A percentile compares a stretch with the other conserved stretches of the same genome.
Conservation (phyloP, 345 rosid genomes). For the Sonneratia caseolaris region DNA sequence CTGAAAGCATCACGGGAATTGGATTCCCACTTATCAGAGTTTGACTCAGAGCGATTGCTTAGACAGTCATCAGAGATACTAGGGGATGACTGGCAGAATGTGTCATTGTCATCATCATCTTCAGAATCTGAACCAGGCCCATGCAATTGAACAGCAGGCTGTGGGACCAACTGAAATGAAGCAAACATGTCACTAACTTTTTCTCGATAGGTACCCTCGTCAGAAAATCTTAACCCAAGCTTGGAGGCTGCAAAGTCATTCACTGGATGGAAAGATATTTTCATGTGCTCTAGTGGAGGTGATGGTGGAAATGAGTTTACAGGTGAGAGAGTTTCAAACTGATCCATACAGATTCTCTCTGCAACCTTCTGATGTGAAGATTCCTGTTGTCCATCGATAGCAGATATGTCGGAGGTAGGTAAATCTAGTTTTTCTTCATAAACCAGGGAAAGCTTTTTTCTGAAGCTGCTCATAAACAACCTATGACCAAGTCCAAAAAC, state of each 20-base stretch:
- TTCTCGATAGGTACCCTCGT: conserved; percentile 27
- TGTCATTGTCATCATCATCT: conserved; percentile 76
- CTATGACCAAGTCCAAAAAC: conserved; percentile 57
- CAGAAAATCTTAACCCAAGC: conserved; percentile 62
- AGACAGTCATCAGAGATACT: conserved; percentile 56
- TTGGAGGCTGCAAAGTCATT: conserved; percentile 54
- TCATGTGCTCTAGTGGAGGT: conserved; percentile 89
- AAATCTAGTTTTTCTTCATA: conserved; percentile 31
- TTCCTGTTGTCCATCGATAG: conserved; percentile 18
- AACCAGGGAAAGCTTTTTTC: conserved; percentile 35
- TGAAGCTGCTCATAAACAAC: conserved; percentile 51
- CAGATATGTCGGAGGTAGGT: conserved; percentile 22
- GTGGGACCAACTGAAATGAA: conserved; percentile 87
- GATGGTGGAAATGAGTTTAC: conserved; percentile 51
- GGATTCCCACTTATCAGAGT: conserved; percentile 87
- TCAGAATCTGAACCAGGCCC: conserved; percentile 51
- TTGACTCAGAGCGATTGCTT: conserved; percentile 49
- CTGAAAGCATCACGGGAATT: conserved; percentile 34
- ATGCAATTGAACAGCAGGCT: conserved; percentile 26
- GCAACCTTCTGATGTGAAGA: conserved; percentile 16
- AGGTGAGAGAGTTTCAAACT: conserved; percentile 29
- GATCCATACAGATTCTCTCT: conserved; percentile 20
- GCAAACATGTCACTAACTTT: conserved; percentile 46
- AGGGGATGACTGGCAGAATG: conserved; percentile 79
- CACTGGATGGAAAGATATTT: conserved; percentile 66